Evolutionary conservation across 2,329 filamentous ascomycete genomes (phyloP).

Genomic region (Cladophialophora bantiana): DNA sequence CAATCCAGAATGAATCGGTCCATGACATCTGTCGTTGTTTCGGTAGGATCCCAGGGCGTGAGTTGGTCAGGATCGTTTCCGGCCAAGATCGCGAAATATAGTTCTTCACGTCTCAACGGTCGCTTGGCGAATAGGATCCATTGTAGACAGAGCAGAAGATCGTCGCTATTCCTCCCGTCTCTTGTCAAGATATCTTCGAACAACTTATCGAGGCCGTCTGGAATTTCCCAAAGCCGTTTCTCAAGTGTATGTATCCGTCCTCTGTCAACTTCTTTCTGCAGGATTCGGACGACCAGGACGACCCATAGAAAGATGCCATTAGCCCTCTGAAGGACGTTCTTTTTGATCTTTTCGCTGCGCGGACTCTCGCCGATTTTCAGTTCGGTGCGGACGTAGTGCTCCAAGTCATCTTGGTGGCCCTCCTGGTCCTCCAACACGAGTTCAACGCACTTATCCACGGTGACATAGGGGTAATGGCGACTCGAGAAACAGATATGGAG

Average conservation of each 20-base stretch:
- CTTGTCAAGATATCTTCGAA: constrained; percentile 61
- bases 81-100: constrained; percentile 54
- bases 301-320: constrained; percentile 56
- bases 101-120: constrained; percentile 49
- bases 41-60: constrained; percentile 38
- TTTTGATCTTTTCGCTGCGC: constrained; percentile 40
- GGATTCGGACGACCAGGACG: constrained; percentile 51
- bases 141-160: constrained; percentile 47
- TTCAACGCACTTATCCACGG: constrained; percentile 43
- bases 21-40: constrained; percentile 39
- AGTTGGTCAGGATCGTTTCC: constrained; percentile 40
- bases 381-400: constrained; percentile 45
- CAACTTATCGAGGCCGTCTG: constrained; percentile 53
- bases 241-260: constrained; percentile 43
- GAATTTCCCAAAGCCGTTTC: constrained; percentile 50
- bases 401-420: constrained; percentile 46
- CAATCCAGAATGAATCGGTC: constrained; percentile 48
- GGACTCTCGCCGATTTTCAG: constrained; percentile 42
- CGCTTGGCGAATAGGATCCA: constrained; percentile 36
- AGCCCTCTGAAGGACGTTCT: constrained; percentile 42
- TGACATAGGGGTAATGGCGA: constrained; percentile 54
- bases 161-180: constrained; percentile 53
- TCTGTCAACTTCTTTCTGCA: constrained; percentile 49
- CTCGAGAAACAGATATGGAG: constrained; percentile 52
- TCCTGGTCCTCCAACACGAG: constrained; percentile 47